Percentiles rank a stretch among this genome's conserved stretches.
Conservation (phyloP, 306 rosid species). For the Lathyrus aphaca region DNA sequence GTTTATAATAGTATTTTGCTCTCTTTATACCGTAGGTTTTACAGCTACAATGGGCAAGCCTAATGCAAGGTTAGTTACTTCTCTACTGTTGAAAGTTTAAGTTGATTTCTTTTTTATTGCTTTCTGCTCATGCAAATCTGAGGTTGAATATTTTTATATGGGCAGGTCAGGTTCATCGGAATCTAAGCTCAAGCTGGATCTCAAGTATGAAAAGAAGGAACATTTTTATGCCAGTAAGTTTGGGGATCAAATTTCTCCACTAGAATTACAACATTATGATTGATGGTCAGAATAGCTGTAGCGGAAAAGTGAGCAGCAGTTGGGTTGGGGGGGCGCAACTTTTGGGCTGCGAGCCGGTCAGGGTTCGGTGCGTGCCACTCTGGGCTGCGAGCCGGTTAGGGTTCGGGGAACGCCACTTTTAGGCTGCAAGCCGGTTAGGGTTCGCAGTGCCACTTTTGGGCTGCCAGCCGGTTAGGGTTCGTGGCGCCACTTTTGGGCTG, state of each 20-base stretch:
- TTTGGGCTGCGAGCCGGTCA: no score
- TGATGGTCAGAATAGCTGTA: background rate
- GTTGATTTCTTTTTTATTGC: background rate
- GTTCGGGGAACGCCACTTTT: no score
- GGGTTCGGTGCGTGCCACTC: no score
- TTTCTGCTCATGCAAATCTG: background rate
- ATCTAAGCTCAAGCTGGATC: constrained; percentile 42
- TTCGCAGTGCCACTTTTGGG: no score
- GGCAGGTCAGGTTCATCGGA: constrained; percentile 36
- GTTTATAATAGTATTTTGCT: background rate
- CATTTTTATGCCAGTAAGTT: constrained; percentile 56
- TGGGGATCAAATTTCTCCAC: background rate
- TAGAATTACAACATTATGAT: background rate
- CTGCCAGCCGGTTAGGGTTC: no score
- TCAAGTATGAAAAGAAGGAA: constrained; percentile 48
- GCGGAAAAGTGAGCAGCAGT: no score
- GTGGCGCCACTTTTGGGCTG: no score
- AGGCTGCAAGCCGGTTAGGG: no score
- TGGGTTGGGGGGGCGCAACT: no score
- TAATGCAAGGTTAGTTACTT: constrained; percentile 17
- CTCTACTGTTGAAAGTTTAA: background rate
- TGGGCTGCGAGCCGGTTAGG: no score
- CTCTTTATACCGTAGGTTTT: constrained; percentile 1
- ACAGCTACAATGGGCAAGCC: constrained; percentile 52
- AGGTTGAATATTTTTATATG: background rate